phyloP scores from a whole-genome alignment of 106 monocot species.

The Dioscorea dumetorum region DNA sequence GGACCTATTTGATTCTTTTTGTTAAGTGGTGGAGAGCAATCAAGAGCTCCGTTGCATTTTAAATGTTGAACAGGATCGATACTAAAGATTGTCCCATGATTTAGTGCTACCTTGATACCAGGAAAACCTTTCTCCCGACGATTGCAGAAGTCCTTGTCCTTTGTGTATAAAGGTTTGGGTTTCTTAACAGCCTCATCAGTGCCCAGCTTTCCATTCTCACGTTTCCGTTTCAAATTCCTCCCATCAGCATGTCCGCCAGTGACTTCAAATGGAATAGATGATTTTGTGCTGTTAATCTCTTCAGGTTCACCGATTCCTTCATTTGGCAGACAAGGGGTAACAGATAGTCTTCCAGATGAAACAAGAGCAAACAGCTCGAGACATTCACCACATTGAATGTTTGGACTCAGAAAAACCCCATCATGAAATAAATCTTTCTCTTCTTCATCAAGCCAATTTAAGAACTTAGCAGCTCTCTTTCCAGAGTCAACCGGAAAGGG shows the following conservation, averaged over 20 bases:
- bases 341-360: conserved; percentile 46
- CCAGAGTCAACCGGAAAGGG: conserved; percentile 86
- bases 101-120: conserved; percentile 53
- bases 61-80: conserved; percentile 5
- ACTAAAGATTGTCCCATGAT: conserved; percentile 22
- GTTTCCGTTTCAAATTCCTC: conserved; percentile 26
- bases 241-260: conserved; percentile 3
- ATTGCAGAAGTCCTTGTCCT: conserved; percentile 42
- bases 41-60: conserved; percentile 5
- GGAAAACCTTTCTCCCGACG: conserved; percentile 95
- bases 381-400: conserved; percentile 85
- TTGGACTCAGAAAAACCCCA: conserved; percentile 35
- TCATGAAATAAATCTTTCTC: conserved; percentile 31
- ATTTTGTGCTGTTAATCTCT: conserved; percentile 24
- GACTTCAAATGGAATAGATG: conserved; percentile 1
- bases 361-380: conserved; percentile 74
- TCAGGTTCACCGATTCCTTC: conserved; percentile 82
- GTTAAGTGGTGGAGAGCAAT: conserved; percentile 4
- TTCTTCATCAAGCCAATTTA: conserved; percentile 49
- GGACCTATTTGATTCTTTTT: conserved; percentile 1
- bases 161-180: conserved; percentile 26
- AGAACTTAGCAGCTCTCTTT: conserved; percentile 61
- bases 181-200: conserved; percentile 38
- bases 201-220: conserved; percentile 14
- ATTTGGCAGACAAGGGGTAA: conserved; percentile 65